Evolutionary conservation across 2,329 filamentous ascomycete species (phyloP).

Genomic region (Dactylellina drechsleri): DNA sequence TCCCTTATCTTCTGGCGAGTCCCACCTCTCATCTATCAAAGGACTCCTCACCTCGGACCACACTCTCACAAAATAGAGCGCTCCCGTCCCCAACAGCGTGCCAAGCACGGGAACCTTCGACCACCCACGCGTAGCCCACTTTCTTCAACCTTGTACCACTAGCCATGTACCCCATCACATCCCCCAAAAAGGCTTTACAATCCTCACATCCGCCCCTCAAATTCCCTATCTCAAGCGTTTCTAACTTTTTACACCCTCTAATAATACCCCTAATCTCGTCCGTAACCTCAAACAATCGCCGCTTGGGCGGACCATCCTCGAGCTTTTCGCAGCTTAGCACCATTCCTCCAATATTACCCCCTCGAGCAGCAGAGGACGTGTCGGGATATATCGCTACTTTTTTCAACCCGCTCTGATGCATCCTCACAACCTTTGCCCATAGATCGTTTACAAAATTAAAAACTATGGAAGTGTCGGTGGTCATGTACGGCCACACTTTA

Average conservation of each 20-base stretch:
- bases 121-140: constrained; percentile 11
- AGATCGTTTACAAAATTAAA: background rate
- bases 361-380: background rate
- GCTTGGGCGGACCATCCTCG: background rate
- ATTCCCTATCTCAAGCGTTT: background rate
- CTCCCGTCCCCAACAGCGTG: background rate
- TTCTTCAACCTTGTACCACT: background rate
- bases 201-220: no score
- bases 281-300: background rate
- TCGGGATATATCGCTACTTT: constrained; percentile 11
- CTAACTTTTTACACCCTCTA: background rate
- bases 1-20: background rate
- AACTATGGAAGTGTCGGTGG: background rate
- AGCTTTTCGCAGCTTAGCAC: background rate
- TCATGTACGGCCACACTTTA: constrained; percentile 16
- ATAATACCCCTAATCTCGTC: background rate
- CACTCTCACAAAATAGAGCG: background rate
- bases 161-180: background rate
- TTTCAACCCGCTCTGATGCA: background rate
- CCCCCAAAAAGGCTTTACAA: background rate
- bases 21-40: background rate
- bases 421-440: constrained; percentile 4
- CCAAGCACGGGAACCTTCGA: background rate
- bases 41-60: background rate
- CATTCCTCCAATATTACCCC: background rate